Base-by-base conservation (phyloP, 2,329 filamentous ascomycete species). In the Neofusicoccum kwambonambiense region DNA sequence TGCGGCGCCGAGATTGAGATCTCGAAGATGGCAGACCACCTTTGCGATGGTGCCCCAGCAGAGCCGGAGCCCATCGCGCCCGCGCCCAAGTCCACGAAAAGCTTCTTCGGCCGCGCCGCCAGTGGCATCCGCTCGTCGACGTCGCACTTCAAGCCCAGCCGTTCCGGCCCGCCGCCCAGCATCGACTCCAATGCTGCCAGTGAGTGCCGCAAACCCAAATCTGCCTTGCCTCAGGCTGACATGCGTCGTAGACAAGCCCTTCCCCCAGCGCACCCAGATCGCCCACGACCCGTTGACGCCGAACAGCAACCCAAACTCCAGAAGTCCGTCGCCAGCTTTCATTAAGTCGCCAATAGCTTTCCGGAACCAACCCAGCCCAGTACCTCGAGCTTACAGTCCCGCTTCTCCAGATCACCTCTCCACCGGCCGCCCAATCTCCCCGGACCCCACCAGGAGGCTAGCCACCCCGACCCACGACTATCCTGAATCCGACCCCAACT, bases 11-110 rank as follows among this genome's bases (percentile, higher is more conserved):
- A 93, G 72, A 91, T 97, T 66, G 89, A 93, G 74, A 95, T 97
- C 70, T 89, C 90, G 45, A 82, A 89, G 76, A 90, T 97, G 89
- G 92, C 91, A 67, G 92, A 96, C 67, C 93, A 97, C 80, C 76
- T 91, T 67, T 97, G 93, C 77, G 27, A 3, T 12, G 76, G 77
- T 51, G 35, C 41, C 37, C 35, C 37, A 5, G 19, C 51, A 52
- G 51, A 39, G 3, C 49, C 51, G 2, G 41, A 44, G 35, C 52
- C 50, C 31, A 6, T 37, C n/a, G 42, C 31, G 5, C 19, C 41
- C 5, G 66, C 50, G 65, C 47, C 60, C 42, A 49, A 64, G 34
- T 68, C 71, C 4, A 68, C 74, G 2, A 52, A 60, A 60, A 58
- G 61, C 19, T 74, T 72, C 44, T 67, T 77, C 35, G 72, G 73